phyloP scores from a whole-genome alignment of 2,329 filamentous ascomycete genomes.

The Talaromyces sp. region DNA sequence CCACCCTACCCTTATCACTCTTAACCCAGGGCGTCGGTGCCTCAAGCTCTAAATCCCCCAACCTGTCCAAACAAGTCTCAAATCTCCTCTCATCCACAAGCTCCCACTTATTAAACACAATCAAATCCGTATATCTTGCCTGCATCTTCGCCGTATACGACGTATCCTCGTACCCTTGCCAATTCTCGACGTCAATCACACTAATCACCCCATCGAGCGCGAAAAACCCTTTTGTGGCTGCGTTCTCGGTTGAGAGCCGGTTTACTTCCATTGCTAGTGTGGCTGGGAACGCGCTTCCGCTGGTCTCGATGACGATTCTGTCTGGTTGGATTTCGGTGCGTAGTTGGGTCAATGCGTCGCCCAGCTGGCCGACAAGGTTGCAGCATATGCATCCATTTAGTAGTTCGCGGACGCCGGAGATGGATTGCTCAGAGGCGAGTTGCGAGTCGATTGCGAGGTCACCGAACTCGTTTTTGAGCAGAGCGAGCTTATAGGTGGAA shows the following conservation, averaged over 20 bases:
- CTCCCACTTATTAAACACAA: slow-evolving; percentile 95
- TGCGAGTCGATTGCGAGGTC: slow-evolving; percentile 91
- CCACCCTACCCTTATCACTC: slow-evolving; percentile 75
- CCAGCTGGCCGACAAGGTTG: slow-evolving; percentile 90
- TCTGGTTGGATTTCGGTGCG: slow-evolving; percentile 62
- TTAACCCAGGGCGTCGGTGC: slow-evolving; percentile 75
- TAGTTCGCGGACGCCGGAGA: slow-evolving; percentile 86
- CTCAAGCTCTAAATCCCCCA: slow-evolving; percentile 72
- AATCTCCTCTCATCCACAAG: slow-evolving; percentile 67
- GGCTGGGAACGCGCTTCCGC: slow-evolving; percentile 80
- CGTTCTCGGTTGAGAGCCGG: slow-evolving; percentile 62
- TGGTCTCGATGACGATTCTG: slow-evolving; percentile 91
- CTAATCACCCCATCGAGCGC: slow-evolving; percentile 82
- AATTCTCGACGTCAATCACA: slow-evolving; percentile 93
- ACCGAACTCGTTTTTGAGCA: slow-evolving; percentile 98
- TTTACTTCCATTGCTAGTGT: slow-evolving; percentile 91
- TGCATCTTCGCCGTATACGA: slow-evolving; percentile 85
- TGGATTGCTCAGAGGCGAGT: slow-evolving; percentile 75
- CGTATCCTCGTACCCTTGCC: slow-evolving; percentile 87
- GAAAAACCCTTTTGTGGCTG: slow-evolving; percentile 52
- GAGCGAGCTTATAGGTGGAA: slow-evolving; percentile 81
- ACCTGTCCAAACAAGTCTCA: slow-evolving; percentile 72
- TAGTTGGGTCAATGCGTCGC: slow-evolving; percentile 74
- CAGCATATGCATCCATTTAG: slow-evolving; percentile 99
- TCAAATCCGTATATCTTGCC: slow-evolving; percentile 82